Percentiles rank a stretch among this genome's conserved stretches.
These are phyloP conservation scores for Meredithiella fracta DNA, from an alignment of 2,329 filamentous ascomycete species.

Conservation along the genomic window DNA sequence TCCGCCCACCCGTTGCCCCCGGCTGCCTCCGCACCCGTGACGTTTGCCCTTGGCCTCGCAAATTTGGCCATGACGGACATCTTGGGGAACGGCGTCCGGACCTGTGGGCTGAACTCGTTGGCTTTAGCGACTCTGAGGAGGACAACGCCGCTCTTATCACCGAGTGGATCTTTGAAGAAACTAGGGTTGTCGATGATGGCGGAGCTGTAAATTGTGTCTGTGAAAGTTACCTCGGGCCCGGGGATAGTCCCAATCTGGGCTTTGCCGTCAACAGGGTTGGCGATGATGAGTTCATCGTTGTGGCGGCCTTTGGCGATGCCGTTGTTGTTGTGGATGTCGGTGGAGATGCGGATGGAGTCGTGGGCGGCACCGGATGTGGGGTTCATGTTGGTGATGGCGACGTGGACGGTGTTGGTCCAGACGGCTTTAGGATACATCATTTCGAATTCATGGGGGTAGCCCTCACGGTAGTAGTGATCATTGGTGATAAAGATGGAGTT, in stretches of 20 bases:
- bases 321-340: constrained; percentile 33
- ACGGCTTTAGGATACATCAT: constrained; percentile 24
- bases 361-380: constrained; percentile 17
- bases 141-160: constrained; percentile 38
- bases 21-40: constrained; percentile 1
- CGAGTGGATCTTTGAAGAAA: constrained; percentile 38
- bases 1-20: constrained; percentile 24
- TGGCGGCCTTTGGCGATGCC: constrained; percentile 35
- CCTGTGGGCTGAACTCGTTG: constrained; percentile 22
- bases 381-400: constrained; percentile 12
- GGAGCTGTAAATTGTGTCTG: constrained; percentile 15
- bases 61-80: constrained; percentile 7
- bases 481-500: constrained; percentile 41
- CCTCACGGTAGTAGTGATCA: constrained; percentile 38
- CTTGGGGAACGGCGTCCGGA: constrained; percentile 19
- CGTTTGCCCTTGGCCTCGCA: constrained; percentile 14
- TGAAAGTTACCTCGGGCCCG: constrained; percentile 7
- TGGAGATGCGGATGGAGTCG: constrained; percentile 25
- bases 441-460: constrained; percentile 31
- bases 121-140: constrained; percentile 30
- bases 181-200: constrained; percentile 38
- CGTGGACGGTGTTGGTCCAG: constrained; percentile 34
- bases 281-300: constrained; percentile 26
- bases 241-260: constrained; percentile 21
- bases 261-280: constrained; percentile 28